phyloP scores from a whole-genome alignment of 2,329 filamentous ascomycete genomes.

The Cercospora sojina region DNA sequence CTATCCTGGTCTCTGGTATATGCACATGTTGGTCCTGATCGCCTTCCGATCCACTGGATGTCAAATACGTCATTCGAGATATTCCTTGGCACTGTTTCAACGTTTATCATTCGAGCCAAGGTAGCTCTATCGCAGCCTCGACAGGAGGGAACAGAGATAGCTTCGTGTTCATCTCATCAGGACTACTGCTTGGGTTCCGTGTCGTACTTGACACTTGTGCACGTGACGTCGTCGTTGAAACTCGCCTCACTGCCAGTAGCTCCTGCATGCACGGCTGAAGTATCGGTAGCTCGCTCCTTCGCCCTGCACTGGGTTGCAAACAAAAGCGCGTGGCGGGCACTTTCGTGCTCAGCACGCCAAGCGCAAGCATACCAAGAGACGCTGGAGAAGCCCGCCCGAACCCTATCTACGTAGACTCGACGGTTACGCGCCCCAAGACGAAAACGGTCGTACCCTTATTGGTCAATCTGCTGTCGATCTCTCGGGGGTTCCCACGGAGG shows the following conservation, averaged over 20 bases:
- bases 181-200: background rate
- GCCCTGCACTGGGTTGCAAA: background rate
- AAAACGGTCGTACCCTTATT: background rate
- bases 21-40: background rate
- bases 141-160: background rate
- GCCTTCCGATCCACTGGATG: background rate
- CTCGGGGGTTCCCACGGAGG: background rate
- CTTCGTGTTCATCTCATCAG: background rate
- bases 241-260: background rate
- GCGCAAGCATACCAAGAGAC: background rate
- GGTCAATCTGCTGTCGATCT: background rate
- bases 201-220: background rate
- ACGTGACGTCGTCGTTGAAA: background rate
- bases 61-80: background rate
- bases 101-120: background rate
- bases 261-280: background rate
- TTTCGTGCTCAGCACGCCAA: background rate
- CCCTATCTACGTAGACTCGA: background rate
- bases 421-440: background rate
- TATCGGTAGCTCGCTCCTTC: background rate
- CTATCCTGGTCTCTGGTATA: background rate
- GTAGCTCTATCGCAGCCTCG: background rate
- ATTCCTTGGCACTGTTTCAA: background rate
- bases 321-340: background rate
- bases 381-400: background rate